phyloP scores from a whole-genome alignment of 2,329 filamentous ascomycete genomes.

The Arthrobotrys entomopaga region DNA sequence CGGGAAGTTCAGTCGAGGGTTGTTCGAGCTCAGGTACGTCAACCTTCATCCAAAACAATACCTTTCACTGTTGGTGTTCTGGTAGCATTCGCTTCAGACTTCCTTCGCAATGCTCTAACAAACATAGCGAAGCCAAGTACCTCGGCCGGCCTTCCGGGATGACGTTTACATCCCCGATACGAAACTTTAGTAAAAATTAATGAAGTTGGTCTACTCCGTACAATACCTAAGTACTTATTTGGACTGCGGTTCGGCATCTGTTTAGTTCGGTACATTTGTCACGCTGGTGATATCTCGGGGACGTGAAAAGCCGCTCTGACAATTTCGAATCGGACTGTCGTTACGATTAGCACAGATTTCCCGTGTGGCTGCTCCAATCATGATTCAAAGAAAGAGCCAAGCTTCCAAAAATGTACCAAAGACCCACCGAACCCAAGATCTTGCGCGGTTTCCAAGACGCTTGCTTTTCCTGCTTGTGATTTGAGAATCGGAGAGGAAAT shows the following conservation, averaged over 20 bases:
- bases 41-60: conserved; percentile 11
- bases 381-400: conserved; percentile 33
- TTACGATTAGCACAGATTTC: conserved; percentile 28
- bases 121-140: conserved; percentile 10
- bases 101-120: conserved; percentile 12
- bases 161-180: conserved; percentile 27
- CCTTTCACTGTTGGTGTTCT: conserved; percentile 21
- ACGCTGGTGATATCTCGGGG: not conserved
- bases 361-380: conserved; percentile 27
- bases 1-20: conserved; percentile 23
- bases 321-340: conserved; percentile 34
- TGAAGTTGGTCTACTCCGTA: not conserved
- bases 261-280: not conserved
- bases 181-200: conserved; percentile 14
- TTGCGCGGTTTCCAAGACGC: conserved; percentile 40
- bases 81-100: conserved; percentile 36
- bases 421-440: conserved; percentile 35
- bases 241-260: not conserved
- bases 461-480: conserved; percentile 33
- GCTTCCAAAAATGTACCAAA: conserved; percentile 41
- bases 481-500: conserved; percentile 35
- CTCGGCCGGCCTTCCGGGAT: conserved; percentile 9
- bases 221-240: not conserved
- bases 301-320: conserved; percentile 21
- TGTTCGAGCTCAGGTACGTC: conserved; percentile 7